Evolutionary conservation across 1,139 yeast species (phyloP), one percentile per base, ranked within the genome.

Genomic region (Scheffersomyces illinoinensis): DNA sequence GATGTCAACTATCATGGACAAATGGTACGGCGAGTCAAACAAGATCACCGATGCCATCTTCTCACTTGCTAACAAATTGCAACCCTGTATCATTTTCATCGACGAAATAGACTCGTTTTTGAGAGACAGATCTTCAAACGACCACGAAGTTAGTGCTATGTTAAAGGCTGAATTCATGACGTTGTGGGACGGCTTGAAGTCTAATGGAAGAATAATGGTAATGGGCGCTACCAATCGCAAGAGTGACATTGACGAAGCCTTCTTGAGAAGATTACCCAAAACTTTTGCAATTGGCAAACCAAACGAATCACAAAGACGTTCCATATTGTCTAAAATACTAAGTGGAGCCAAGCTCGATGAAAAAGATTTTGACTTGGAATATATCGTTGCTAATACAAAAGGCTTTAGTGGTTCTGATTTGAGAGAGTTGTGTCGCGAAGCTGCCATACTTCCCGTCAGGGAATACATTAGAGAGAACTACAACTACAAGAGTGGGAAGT

Each of bases 111-210:
- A 95, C 75, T 91, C 98, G 12, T 93, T 95, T 70, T 79, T 95
- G 66, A 84, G 98, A 64, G 97, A 93, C 70, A 83, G 99, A 62
- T 85, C 90, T 46, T 85, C 93, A 0, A 82, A 82, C 57, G 99
- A 95, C 74, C 98, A 95, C 74, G 99, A 95, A 75, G 95, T 92
- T n/a, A 93, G 97, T 53, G 92, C 98, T 1, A 89, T 90, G 85
- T 79, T 95, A 62, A 95, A 95, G 74, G 97, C 99, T 0, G 99
- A 95, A 74, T 95, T 95, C 70, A 95, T 95, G 98, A 91, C 98
- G 0, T 79, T 95, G 59, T 95, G 99, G 98, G 99, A 95, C 73
- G 99, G 99, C 0, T 79, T 95, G 54, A 84, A 89, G 18, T 78
- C 86, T 47, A 86, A 86, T 57, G 97, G 97, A 1, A 81, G 96